Evolutionary conservation across 1,284 basidiomycete species (phyloP), one percentile per base, ranked within the genome.

Genomic region (Ganoderma leucocontextum): DNA sequence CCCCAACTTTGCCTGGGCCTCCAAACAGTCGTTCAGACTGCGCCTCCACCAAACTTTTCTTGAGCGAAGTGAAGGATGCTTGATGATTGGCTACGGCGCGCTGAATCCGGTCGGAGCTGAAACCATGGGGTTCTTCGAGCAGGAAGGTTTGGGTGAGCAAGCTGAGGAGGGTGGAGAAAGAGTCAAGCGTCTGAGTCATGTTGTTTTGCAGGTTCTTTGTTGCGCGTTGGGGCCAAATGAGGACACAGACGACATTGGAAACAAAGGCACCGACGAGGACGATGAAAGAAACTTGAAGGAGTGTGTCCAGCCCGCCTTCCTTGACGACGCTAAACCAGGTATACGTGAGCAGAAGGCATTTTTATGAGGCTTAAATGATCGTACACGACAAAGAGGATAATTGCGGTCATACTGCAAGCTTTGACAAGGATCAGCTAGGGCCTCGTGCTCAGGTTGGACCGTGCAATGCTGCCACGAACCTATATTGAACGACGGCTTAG

Each of bases 321-420:
- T 95, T 97, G 70, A 98, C 91, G 47, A 98, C 84, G 7, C 93
- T 94, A 19, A 6, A 41, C 17, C 33, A 36, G 3, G 10, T 29
- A 5, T 5, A 69, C 22, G 44, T 52, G 44, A 44, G 44, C 63
- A 53, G 39, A 44, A 10, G 25, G 65, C 42, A 63, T 53, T 62
- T 44, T 74, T 47, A 74, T 59, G 63, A 57, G 25, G 0, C 49
- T n/a, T 60, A 29, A 58, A 33, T 33, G 53, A 29, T 80, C 90
- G 80, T 77, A 93, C 91, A 96, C 94, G 38, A 93, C 87, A 74
- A 95, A 95, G 33, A 96, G 85, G 35, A 95, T 92, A 59, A 97
- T 95, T 0, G 92, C 89, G 0, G 91, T 92, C 95, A 97, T 97
- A 62, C 94, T 96, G 75, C 94, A 96, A 6, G 95, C 95, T 92